These are phyloP conservation scores for Globisporangium orthogonon DNA, from an alignment of 352 stramenopile species.

Conservation along the genomic window DNA sequence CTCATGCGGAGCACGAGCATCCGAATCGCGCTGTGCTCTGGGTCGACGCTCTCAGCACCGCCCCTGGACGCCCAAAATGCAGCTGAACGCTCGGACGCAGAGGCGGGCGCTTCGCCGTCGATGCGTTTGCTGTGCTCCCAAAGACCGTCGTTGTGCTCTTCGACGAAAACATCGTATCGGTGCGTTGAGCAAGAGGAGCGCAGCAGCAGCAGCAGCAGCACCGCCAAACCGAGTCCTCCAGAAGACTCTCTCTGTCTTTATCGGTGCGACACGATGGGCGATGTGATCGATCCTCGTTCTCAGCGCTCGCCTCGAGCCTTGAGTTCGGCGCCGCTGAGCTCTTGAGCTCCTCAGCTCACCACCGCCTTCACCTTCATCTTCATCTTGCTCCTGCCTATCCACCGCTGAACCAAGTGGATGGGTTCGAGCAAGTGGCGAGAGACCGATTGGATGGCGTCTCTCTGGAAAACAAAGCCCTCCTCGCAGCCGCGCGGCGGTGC, in stretches of 20 bases:
- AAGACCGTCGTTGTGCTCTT: too few species aligned
- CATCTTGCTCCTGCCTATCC: background rate
- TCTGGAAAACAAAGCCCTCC: background rate
- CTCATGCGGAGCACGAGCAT: background rate
- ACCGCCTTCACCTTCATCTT: too few species aligned
- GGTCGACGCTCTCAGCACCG: too few species aligned
- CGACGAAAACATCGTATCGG: too few species aligned
- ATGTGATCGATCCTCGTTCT: background rate
- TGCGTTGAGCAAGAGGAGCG: too few species aligned
- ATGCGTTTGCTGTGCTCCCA: background rate
- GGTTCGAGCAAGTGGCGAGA: background rate
- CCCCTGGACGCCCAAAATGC: background rate
- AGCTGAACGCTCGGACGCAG: background rate
- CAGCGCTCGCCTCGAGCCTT: background rate
- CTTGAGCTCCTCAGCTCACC: too few species aligned
- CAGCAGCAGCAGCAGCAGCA: too few species aligned
- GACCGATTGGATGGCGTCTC: background rate
- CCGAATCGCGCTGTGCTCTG: background rate
- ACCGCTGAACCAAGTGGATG: background rate
- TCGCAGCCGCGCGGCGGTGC: background rate
- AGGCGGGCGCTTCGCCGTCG: background rate
- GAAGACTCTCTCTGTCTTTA: background rate
- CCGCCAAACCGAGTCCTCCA: too few species aligned
- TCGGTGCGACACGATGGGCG: background rate
- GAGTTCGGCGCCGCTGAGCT: background rate